Evolutionary conservation across 805 yeast species (phyloP).

Genomic region (Ogataea nakhonphanomensis): DNA sequence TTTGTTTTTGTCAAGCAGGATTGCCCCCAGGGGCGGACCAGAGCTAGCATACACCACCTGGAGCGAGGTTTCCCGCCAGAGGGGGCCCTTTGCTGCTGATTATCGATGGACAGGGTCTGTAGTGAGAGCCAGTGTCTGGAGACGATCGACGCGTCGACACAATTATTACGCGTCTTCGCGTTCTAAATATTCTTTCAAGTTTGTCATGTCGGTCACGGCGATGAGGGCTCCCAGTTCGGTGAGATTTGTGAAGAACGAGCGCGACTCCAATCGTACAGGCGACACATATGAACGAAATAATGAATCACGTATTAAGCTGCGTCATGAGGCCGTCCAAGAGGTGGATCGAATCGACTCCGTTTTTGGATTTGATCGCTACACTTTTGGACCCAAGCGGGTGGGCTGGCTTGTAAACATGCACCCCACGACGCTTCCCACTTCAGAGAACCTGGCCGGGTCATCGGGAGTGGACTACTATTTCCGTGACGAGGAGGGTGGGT

Average conservation of each 20-base stretch:
- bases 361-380: constrained; percentile 87
- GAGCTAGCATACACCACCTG: too few relatives aligned
- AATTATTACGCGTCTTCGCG: constrained; percentile 10
- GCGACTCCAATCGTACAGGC: constrained; percentile 1
- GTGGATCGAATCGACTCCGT: constrained; percentile 68
- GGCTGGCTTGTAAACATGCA: constrained; percentile 98
- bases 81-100: neutral
- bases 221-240: constrained; percentile 7
- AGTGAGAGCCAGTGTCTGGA: neutral
- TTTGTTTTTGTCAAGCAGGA: neutral
- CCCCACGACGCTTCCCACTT: constrained; percentile 66
- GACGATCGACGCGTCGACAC: constrained; percentile 9
- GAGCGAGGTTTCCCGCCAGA: too few relatives aligned
- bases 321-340: constrained; percentile 51
- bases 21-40: too few relatives aligned
- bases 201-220: constrained; percentile 9
- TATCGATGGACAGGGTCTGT: neutral
- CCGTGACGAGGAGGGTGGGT: constrained; percentile 94
- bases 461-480: constrained; percentile 95
- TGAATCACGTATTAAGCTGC: constrained; percentile 26
- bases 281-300: constrained; percentile 5
- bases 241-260: constrained; percentile 12
- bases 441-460: constrained; percentile 58
- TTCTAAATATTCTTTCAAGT: constrained; percentile 7
- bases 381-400: constrained; percentile 61